Evolutionary conservation across 2,329 filamentous ascomycete species (phyloP).

Genomic region (Venturia aucupariae): DNA sequence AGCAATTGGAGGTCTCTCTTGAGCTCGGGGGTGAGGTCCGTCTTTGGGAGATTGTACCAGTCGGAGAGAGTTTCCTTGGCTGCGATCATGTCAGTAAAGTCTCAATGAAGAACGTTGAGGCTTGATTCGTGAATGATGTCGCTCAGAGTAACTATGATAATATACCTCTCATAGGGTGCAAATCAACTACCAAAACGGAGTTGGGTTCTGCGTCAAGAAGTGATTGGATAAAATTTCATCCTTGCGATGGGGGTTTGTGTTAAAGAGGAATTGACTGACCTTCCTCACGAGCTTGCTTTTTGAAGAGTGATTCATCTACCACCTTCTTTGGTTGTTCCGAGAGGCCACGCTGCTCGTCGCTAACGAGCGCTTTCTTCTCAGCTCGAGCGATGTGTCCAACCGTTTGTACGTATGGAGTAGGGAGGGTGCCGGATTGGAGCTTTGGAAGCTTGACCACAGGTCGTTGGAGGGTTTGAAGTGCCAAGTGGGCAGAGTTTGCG

Average conservation of each 20-base stretch:
- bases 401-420: conserved; percentile 9
- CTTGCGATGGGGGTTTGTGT: conserved; percentile 14
- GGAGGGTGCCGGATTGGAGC: conserved; percentile 5
- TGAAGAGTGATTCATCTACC: conserved; percentile 42
- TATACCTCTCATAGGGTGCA: conserved; percentile 56
- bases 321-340: conserved; percentile 43
- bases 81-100: conserved; percentile 33
- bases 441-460: conserved; percentile 5
- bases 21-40: conserved; percentile 71
- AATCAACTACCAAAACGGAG: conserved; percentile 74
- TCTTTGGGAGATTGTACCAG: conserved; percentile 85
- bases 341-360: conserved; percentile 35
- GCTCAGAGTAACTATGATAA: conserved; percentile 73
- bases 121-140: conserved; percentile 10
- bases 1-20: conserved; percentile 85
- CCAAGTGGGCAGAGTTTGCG: conserved; percentile 1
- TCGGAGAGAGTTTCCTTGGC: conserved; percentile 64
- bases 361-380: conserved; percentile 8
- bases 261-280: conserved; percentile 11
- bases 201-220: conserved; percentile 61
- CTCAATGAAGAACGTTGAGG: conserved; percentile 16
- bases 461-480: background rate
- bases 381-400: background rate
- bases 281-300: conserved; percentile 25
- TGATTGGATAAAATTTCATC: conserved; percentile 13